phyloP scores from a whole-genome alignment of 2,329 filamentous ascomycete genomes.

The Rachicladosporium sp. region DNA sequence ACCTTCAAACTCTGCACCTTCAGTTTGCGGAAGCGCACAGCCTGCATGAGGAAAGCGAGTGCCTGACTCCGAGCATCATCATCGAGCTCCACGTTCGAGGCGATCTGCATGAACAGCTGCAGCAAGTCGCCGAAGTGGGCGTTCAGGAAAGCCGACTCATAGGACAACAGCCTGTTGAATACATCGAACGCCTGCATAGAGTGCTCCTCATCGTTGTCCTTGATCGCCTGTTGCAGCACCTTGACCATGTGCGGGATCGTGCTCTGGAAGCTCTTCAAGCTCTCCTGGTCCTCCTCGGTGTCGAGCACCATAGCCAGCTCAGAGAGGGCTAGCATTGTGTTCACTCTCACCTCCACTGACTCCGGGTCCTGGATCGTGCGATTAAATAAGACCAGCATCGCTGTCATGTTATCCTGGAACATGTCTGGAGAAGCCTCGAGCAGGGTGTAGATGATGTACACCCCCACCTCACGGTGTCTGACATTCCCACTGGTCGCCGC shows the following conservation, averaged over 20 bases:
- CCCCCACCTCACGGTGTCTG: conserved; percentile 74
- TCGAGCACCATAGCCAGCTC: conserved; percentile 79
- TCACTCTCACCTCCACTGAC: conserved; percentile 85
- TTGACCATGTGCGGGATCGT: conserved; percentile 80
- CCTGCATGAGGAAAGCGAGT: conserved; percentile 86
- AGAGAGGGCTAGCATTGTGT: conserved; percentile 83
- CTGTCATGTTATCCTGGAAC: conserved; percentile 67
- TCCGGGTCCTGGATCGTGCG: conserved; percentile 82
- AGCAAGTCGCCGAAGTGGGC: conserved; percentile 81
- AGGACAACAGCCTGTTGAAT: conserved; percentile 88
- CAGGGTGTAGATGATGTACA: conserved; percentile 86
- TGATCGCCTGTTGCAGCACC: conserved; percentile 73
- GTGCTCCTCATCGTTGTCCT: conserved; percentile 64
- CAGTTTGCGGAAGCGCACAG: conserved; percentile 81
- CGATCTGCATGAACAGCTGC: conserved; percentile 85
- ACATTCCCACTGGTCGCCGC: conserved; percentile 65
- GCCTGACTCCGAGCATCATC: conserved; percentile 84
- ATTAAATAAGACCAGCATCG: conserved; percentile 72
- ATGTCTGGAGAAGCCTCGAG: conserved; percentile 76
- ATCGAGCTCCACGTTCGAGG: conserved; percentile 61
- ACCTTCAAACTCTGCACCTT: conserved; percentile 88
- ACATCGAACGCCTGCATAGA: conserved; percentile 88
- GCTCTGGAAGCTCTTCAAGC: conserved; percentile 62
- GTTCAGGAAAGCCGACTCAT: conserved; percentile 72
- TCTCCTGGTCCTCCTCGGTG: conserved; percentile 67